phyloP scores from a whole-genome alignment of 1,139 yeast genomes.

The Yamadazyma aaseri region DNA sequence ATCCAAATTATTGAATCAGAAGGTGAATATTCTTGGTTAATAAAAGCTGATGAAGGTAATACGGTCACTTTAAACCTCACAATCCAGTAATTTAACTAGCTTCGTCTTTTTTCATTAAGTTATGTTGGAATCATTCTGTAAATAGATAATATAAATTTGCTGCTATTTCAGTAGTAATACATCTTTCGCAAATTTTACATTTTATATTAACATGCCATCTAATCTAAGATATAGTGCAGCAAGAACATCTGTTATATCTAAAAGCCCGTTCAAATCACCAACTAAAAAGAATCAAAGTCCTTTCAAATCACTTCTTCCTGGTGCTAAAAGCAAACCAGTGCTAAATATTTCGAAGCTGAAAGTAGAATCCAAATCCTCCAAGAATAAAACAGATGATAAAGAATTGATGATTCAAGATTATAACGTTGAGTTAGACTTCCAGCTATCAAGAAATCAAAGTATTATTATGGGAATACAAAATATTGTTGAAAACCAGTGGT shows the following conservation, averaged over 20 bases:
- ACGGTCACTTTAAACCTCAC: conserved; percentile 9
- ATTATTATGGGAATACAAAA: conserved; percentile 34
- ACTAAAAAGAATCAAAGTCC: conserved; percentile 19
- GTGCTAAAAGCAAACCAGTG: conserved; percentile 23
- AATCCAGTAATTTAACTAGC: conserved; percentile 5
- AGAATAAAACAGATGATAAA: conserved; percentile 5
- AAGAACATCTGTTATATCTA: conserved; percentile 35
- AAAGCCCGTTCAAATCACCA: conserved; percentile 22
- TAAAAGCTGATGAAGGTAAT: conserved; percentile 13
- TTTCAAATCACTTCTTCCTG: conserved; percentile 26
- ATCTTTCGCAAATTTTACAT: conserved; percentile 8
- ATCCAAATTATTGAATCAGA: conserved; percentile 22
- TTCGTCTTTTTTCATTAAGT: too few relatives aligned
- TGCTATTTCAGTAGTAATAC: too few relatives aligned
- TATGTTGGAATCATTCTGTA: background rate
- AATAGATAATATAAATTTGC: conserved; percentile 5
- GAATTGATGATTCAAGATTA: conserved; percentile 29
- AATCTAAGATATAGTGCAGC: conserved; percentile 43
- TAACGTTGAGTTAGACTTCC: conserved; percentile 42
- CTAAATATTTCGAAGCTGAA: conserved; percentile 9
- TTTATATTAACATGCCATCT: conserved; percentile 19
- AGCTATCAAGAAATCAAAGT: conserved; percentile 31
- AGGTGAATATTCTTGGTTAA: conserved; percentile 30
- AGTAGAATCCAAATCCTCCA: conserved; percentile 3
- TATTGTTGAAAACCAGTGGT: conserved; percentile 39